Conservation (phyloP, 163 green algal species). For the Picocystis sp. region DNA sequence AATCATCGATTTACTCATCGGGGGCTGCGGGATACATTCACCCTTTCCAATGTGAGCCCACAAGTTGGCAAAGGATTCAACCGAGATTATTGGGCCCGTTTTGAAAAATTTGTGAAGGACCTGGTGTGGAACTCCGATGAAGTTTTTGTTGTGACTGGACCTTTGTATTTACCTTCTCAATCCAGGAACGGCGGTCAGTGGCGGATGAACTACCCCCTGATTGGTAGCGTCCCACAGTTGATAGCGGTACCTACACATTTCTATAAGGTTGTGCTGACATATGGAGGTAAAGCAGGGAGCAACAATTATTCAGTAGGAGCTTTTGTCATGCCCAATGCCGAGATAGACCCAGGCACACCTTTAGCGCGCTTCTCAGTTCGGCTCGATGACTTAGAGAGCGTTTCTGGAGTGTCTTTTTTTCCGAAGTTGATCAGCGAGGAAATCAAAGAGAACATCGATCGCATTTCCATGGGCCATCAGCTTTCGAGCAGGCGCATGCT, state of each 20-base stretch:
- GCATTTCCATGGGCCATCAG: no score
- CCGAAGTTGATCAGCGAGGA: conserved; percentile 3
- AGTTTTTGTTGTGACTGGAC: conserved; percentile 70
- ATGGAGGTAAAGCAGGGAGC: conserved; percentile 9
- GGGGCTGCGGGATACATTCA: conserved; percentile 23
- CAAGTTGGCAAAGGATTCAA: conserved; percentile 62
- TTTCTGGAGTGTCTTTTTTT: conserved; percentile 14
- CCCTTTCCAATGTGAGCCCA: conserved; percentile 50
- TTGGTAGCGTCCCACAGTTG: conserved; percentile 53
- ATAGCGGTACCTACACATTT: conserved; percentile 85
- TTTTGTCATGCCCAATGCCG: conserved; percentile 82
- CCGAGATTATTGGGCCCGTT: conserved; percentile 85
- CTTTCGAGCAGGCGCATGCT: no score
- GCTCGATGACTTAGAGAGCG: conserved; percentile 55
- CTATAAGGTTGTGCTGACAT: conserved; percentile 76
- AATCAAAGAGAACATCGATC: no score
- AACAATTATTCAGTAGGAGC: conserved; percentile 37
- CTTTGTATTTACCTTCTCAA: conserved; percentile 59
- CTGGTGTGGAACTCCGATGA: conserved; percentile 19
- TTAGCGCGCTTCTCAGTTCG: conserved; percentile 68
- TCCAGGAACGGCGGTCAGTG: conserved; percentile 21
- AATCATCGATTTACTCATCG: conserved; percentile 59
- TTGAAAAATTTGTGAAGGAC: conserved; percentile 73
- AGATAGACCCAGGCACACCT: conserved; percentile 48
- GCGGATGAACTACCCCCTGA: conserved; percentile 47